Conservation (phyloP, 1,284 basidiomycete genomes). For the Flammula alnicola region DNA sequence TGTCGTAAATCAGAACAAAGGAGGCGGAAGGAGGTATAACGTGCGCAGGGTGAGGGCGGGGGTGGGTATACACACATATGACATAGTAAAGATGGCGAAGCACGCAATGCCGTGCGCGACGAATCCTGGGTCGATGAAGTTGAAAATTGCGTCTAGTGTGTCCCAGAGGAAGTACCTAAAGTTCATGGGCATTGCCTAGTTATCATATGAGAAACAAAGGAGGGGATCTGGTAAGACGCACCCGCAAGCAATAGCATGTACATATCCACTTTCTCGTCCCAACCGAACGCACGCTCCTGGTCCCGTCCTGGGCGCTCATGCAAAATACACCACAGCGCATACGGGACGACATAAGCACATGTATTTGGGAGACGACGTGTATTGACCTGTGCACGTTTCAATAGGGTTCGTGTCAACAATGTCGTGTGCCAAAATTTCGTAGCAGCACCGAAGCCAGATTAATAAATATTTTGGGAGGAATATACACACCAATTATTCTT, state of each 20-base stretch:
- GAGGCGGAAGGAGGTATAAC: constrained; percentile 14
- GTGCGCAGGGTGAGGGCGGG: neutral
- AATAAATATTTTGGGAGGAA: neutral
- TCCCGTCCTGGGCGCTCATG: constrained; percentile 41
- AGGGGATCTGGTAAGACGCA: constrained; percentile 33
- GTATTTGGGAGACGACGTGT: constrained; percentile 60
- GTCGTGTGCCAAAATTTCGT: too few relatives aligned
- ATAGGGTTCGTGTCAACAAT: too few relatives aligned
- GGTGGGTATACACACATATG: constrained; percentile 53
- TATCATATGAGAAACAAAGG: neutral
- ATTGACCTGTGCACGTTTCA: too few relatives aligned
- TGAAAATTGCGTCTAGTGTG: constrained; percentile 55
- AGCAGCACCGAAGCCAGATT: neutral
- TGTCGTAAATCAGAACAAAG: constrained; percentile 4
- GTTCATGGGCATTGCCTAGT: neutral
- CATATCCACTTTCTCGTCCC: constrained; percentile 51
- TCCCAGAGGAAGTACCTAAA: constrained; percentile 73
- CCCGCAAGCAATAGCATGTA: constrained; percentile 59
- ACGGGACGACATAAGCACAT: constrained; percentile 57
- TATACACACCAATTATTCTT: constrained; percentile 58
- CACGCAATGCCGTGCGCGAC: constrained; percentile 73
- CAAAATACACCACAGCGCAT: constrained; percentile 46
- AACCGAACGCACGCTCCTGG: constrained; percentile 58
- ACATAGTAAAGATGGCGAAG: constrained; percentile 58
- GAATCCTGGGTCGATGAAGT: constrained; percentile 61